Evolutionary conservation across 306 rosid species (phyloP), one percentile per base, ranked within the genome.

Genomic region (Canavalia gladiata): DNA sequence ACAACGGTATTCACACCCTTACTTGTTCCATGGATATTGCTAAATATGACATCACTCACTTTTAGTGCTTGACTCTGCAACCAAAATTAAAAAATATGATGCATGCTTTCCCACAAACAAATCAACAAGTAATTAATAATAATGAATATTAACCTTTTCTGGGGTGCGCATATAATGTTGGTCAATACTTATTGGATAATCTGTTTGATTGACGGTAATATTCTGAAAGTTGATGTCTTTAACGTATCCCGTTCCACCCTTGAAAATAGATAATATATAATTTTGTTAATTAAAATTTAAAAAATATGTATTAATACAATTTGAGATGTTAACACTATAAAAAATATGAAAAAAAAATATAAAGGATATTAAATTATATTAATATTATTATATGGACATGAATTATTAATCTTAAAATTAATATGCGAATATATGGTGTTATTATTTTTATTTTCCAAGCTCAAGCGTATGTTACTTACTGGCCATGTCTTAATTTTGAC

Each of bases 401-500:
- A 18, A 18, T 18, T 18, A 18, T 18, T 18, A 18, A 18, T 18
- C 25, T 18, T 18, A 18, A 18, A 18, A 18, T 18, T 18, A 18
- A 18, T 0, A 18, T 18, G 25, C 25, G 25, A 18, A 18, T 18
- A 18, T 18, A 18, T 18, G 25, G 25, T 18, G 25, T 18, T 18
- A 18, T 18, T 18, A 18, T 18, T 18, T 18, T 18, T 18, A 18
- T 18, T 18, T 18, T 18, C 25, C 25, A 18, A 18, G 25, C 25
- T 75, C 49, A 46, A 29, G 62, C 4, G 60, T 77, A 31, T 31
- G 30, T 58, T 31, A 12, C 68, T 62, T 82, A 85, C 90, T 11
- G 83, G 84, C 81, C 87, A 86, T 52, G 91, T 88, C 76, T 88
- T 88, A 60, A 88, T 70, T 81, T 29, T 86, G 13, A 41, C 81